Conservation (phyloP, 768 basidiomycete genomes). For the Lentinula sp. region DNA sequence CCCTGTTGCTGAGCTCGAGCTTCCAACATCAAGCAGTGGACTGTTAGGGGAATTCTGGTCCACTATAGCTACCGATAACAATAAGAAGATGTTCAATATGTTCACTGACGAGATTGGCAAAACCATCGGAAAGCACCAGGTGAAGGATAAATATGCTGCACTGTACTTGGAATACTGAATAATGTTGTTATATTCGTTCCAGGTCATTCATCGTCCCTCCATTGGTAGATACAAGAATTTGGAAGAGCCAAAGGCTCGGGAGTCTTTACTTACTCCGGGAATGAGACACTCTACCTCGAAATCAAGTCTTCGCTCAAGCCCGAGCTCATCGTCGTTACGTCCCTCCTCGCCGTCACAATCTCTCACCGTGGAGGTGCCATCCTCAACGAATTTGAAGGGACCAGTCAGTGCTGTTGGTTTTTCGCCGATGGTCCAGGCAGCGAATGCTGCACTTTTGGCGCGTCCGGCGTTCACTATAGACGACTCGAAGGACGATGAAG, state of each 20-base stretch:
- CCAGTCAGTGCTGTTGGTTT: background rate
- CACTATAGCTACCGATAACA: constrained; percentile 83
- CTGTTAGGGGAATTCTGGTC: constrained; percentile 84
- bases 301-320: constrained; percentile 34
- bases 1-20: constrained; percentile 60
- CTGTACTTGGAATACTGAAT: background rate
- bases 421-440: constrained; percentile 61
- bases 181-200: background rate
- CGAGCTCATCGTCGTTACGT: constrained; percentile 25
- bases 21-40: constrained; percentile 50
- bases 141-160: constrained; percentile 14
- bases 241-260: constrained; percentile 84
- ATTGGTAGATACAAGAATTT: constrained; percentile 81
- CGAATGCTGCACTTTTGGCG: constrained; percentile 82
- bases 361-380: constrained; percentile 44
- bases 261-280: constrained; percentile 72
- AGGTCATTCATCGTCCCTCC: constrained; percentile 74
- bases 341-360: constrained; percentile 36
- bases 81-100: constrained; percentile 90
- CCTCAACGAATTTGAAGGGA: constrained; percentile 5
- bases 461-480: constrained; percentile 97
- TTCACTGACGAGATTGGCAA: constrained; percentile 93
- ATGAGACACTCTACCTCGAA: constrained; percentile 57
- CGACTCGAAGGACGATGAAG: constrained; percentile 81
- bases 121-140: constrained; percentile 90